These are phyloP conservation scores for Thelephora terrestris DNA, from an alignment of 1,284 basidiomycete species.

Conservation along the genomic window DNA sequence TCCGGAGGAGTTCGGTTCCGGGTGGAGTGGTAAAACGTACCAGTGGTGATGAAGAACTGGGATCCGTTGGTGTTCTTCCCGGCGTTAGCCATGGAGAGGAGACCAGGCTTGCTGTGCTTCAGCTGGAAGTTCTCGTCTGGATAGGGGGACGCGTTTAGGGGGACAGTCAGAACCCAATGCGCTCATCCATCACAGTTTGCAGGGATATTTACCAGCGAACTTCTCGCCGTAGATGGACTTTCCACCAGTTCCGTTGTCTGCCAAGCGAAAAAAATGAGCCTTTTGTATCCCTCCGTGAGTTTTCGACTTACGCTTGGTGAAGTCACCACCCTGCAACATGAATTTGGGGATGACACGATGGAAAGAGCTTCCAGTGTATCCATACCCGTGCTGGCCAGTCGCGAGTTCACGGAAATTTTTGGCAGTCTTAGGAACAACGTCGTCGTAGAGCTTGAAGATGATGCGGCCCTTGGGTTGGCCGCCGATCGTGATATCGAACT, in stretches of 20 bases:
- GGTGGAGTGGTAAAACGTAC: too few relatives aligned
- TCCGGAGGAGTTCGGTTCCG: too few relatives aligned
- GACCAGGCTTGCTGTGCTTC: conserved; percentile 75
- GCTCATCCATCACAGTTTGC: background rate
- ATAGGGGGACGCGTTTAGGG: conserved; percentile 5
- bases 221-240: conserved; percentile 89
- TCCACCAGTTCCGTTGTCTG: conserved; percentile 79
- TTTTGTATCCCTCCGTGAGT: background rate
- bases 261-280: background rate
- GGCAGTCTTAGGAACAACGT: conserved; percentile 36
- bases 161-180: background rate
- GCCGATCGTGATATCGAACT: conserved; percentile 54
- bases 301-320: conserved; percentile 41
- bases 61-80: conserved; percentile 65
- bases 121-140: conserved; percentile 79
- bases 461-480: conserved; percentile 37
- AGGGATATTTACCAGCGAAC: conserved; percentile 45
- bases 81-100: conserved; percentile 87
- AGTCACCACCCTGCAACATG: conserved; percentile 66
- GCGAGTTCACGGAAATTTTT: conserved; percentile 42
- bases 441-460: conserved; percentile 54
- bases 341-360: conserved; percentile 32
- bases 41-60: conserved; percentile 60
- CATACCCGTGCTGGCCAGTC: conserved; percentile 34
- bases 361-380: conserved; percentile 27